Conservation (phyloP, 208 protist species). For the Leishmania mexicana region DNA sequence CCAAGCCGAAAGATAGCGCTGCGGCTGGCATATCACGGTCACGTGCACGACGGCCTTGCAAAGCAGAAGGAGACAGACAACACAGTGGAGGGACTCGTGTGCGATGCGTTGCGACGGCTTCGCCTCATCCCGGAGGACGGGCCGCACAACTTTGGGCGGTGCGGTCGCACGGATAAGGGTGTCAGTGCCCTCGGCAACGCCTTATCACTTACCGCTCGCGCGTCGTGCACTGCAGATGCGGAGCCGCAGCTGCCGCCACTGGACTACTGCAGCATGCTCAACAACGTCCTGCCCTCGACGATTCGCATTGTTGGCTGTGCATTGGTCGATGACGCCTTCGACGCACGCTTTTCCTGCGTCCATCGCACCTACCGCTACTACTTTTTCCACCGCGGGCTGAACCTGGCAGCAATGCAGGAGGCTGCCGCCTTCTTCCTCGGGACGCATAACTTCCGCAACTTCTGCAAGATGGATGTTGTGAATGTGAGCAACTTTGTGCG, state of each 20-base stretch:
- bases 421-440: slow-evolving; percentile 88
- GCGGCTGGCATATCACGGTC: slow-evolving; percentile 89
- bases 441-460: slow-evolving; percentile 97
- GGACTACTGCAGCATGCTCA: slow-evolving; percentile 96
- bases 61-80: slow-evolving; percentile 86
- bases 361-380: slow-evolving; percentile 93
- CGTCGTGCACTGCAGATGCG: slow-evolving; percentile 47
- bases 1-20: slow-evolving; percentile 80
- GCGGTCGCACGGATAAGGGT: slow-evolving; percentile 89
- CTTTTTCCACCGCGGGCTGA: slow-evolving; percentile 81
- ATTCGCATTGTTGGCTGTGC: slow-evolving; percentile 95
- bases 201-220: slow-evolving; percentile 67
- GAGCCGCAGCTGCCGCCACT: slow-evolving; percentile 56
- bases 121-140: slow-evolving; percentile 65
- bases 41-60: slow-evolving; percentile 80
- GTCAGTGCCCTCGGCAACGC: slow-evolving; percentile 89
- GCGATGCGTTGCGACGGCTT: slow-evolving; percentile 49
- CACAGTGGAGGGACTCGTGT: slow-evolving; percentile 77
- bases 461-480: slow-evolving; percentile 97
- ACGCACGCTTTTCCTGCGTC: slow-evolving; percentile 91
- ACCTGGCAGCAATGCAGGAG: slow-evolving; percentile 91
- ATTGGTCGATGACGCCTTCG: slow-evolving; percentile 89
- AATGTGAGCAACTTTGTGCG: slow-evolving; percentile 92
- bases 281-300: slow-evolving; percentile 91
- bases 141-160: slow-evolving; percentile 71